Conservation (phyloP, 2,329 filamentous ascomycete species). For the Aphanocladium album region DNA sequence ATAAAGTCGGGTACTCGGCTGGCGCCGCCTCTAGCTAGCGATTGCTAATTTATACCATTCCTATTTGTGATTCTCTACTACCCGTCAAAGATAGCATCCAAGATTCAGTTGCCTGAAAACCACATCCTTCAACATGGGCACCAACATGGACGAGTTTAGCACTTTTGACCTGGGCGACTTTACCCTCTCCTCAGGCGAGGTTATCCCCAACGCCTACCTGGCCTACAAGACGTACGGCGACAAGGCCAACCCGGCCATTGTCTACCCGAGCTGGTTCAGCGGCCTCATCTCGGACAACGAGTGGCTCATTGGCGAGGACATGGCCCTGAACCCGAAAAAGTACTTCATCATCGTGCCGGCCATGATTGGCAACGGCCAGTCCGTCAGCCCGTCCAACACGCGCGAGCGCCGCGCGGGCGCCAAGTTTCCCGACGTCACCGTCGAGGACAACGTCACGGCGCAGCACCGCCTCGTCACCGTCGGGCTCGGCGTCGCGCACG, state of each 20-base stretch:
- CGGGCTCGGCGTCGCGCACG: constrained; percentile 35
- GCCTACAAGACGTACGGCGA: constrained; percentile 74
- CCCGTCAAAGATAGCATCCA: too few relatives aligned
- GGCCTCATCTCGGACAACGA: constrained; percentile 62
- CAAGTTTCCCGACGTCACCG: constrained; percentile 40
- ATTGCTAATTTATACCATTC: neutral
- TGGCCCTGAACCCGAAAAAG: constrained; percentile 53
- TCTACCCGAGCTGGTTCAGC: constrained; percentile 72
- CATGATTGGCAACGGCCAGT: constrained; percentile 49
- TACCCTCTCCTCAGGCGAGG: constrained; percentile 59
- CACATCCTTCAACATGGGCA: neutral
- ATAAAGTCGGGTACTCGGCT: neutral
- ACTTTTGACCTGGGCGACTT: constrained; percentile 60
- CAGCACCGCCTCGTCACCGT: constrained; percentile 40
- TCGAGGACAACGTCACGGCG: constrained; percentile 47
- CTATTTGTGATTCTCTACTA: too few relatives aligned
- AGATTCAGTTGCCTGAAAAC: too few relatives aligned
- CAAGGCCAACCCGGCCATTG: constrained; percentile 55
- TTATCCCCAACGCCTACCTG: constrained; percentile 59
- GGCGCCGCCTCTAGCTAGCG: neutral
- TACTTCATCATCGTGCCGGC: constrained; percentile 48
- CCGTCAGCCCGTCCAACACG: constrained; percentile 47
- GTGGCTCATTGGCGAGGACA: constrained; percentile 66
- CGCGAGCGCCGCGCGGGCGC: constrained; percentile 19
- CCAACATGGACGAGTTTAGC: constrained; percentile 22